Evolutionary conservation across 2,329 filamentous ascomycete species (phyloP), one percentile per base, ranked within the genome.

Genomic region (Fusarium brevicatenulatum): DNA sequence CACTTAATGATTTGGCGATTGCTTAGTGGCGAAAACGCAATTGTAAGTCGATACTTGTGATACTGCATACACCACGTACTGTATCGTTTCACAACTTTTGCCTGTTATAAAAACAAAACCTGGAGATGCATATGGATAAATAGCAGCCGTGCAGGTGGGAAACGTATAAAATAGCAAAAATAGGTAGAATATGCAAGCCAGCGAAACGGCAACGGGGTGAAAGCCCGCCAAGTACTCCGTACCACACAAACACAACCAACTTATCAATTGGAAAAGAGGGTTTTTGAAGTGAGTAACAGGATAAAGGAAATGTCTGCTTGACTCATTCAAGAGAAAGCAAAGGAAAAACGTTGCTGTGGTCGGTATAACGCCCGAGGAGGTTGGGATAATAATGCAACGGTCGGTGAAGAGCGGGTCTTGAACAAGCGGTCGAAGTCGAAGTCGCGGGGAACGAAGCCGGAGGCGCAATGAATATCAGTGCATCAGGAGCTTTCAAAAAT

Each of bases 391-490:
- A 52, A 49, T 68, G 66, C 62, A 74, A 72, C 71, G 71, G 71
- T 74, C 71, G 71, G 71, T 74, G 71, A 74, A 65, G 69, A 75
- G 76, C 74, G 76, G 75, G 76, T 76, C 76, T 71, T 73, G 59
- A 61, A 74, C 63, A 63, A 74, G 71, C 68, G 70, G 72, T 75
- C 74, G 71, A 74, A 66, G 72, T 75, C 74, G 71, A 74, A 66
- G 56, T 63, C 52, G 44, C 56, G 54, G 68, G 68, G 66, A 74
- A 67, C 62, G 55, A 76, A 63, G 68, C 72, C 72, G 70, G 67
- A 57, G 64, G 56, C 43, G 63, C 50, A 74, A 68, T 54, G 34
- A 67, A 61, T 56, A 60, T 63, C 57, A 71, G 56, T 61, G 56
- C 57, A 67, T 50, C 34, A 57, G 62, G 56, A 61, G 46, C 49